These are phyloP conservation scores for Limnanthes douglasii DNA, from an alignment of 345 rosid species.

Conservation along the genomic window DNA sequence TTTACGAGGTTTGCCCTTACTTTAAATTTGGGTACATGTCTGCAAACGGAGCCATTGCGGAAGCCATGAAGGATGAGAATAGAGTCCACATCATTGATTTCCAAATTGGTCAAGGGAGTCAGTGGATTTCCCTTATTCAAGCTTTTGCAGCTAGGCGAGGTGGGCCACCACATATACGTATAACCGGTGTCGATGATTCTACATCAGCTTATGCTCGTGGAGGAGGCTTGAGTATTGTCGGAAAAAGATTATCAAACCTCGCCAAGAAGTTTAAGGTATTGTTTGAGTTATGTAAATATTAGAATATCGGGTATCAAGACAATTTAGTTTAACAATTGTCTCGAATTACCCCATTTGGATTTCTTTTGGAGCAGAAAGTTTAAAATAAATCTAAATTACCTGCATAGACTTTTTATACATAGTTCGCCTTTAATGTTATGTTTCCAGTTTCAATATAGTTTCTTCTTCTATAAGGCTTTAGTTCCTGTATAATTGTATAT, in stretches of 20 bases:
- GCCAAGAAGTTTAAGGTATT: conserved; percentile 54
- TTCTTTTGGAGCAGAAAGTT: too few relatives aligned
- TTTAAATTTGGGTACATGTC: conserved; percentile 94
- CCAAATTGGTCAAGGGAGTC: conserved; percentile 84
- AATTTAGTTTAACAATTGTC: too few relatives aligned
- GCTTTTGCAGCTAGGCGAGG: conserved; percentile 91
- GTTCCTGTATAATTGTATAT: too few relatives aligned
- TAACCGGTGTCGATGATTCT: conserved; percentile 64
- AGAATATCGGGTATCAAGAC: too few relatives aligned
- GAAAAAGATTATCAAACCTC: conserved; percentile 43
- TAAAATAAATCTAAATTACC: too few relatives aligned
- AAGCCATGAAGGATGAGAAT: conserved; percentile 82
- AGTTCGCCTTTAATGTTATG: too few relatives aligned
- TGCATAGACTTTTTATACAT: too few relatives aligned
- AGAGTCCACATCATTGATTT: conserved; percentile 79
- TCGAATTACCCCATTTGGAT: too few relatives aligned
- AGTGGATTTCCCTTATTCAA: conserved; percentile 81
- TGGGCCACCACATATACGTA: conserved; percentile 72
- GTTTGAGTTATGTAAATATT: too few relatives aligned
- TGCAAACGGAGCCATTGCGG: conserved; percentile 91
- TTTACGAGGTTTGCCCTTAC: conserved; percentile 85
- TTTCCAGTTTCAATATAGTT: too few relatives aligned
- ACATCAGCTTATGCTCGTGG: conserved; percentile 59
- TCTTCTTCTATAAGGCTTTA: too few relatives aligned
- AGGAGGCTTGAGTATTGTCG: conserved; percentile 50